Conservation (phyloP, 2,329 filamentous ascomycete genomes). For the Exophiala sideris region DNA sequence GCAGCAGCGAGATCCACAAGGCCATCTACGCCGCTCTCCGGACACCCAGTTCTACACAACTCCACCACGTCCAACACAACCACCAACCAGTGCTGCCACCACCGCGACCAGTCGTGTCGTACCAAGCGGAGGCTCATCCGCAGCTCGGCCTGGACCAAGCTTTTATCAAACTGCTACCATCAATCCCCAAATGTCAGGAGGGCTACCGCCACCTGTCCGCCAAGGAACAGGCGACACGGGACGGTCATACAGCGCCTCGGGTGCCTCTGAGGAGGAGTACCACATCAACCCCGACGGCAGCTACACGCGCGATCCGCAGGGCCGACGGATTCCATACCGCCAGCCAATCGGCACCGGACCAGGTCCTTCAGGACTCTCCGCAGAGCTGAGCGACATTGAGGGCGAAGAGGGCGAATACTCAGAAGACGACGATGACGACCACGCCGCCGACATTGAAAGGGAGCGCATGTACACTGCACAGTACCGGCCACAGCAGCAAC, state of each 20-base stretch:
- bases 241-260: conserved; percentile 47
- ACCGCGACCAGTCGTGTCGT: conserved; percentile 29
- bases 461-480: conserved; percentile 35
- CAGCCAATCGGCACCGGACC: conserved; percentile 37
- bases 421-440: conserved; percentile 52
- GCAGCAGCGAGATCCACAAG: conserved; percentile 28
- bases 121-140: conserved; percentile 9
- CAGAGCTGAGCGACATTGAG: conserved; percentile 15
- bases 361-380: neutral
- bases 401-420: conserved; percentile 16
- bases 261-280: conserved; percentile 69
- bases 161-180: conserved; percentile 10
- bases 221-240: conserved; percentile 20
- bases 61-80: conserved; percentile 32
- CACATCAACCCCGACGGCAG: conserved; percentile 60
- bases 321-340: conserved; percentile 57
- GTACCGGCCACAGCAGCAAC: conserved; percentile 28
- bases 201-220: conserved; percentile 13
- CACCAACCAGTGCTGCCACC: conserved; percentile 31
- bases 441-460: conserved; percentile 46
- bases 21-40: conserved; percentile 37
- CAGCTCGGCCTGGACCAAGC: conserved; percentile 11
- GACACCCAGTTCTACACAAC: conserved; percentile 33
- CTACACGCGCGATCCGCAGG: conserved; percentile 60
- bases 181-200: conserved; percentile 13